Base-by-base conservation (phyloP, 257 asterid species). In the Plantago elongata region DNA sequence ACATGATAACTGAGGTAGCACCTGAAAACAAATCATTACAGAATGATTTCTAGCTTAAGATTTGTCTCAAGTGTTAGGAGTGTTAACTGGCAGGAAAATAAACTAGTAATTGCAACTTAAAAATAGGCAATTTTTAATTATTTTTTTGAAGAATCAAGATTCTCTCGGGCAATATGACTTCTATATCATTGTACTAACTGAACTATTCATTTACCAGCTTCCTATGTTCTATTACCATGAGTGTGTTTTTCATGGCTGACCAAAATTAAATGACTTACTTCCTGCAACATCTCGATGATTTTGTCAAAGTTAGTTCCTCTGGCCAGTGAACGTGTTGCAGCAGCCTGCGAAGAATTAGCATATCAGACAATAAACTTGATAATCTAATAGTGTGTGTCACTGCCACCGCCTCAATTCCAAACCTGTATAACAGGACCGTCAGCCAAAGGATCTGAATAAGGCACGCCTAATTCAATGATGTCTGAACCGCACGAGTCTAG, bases 341-440 rank as follows among this genome's bases (percentile, higher is more conserved):
- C 95, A 49, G 95, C 97, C 95, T 86, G 76, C 30, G 67, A 57
- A 57, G 51, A 13, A 44, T 69, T 13, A 12, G 50, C 30, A 11
- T 45, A 47, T 18, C 57, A 42, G n/a, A 59, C 45, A 67, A 67
- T 17, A 38, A 57, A 69, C 11, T 43, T 22, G 17, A 27, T 17
- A 60, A 34, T 18, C 40, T 45, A 62, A 50, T 60, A 18, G 13
- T 10, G 29, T 47, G 54, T 10, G 12, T 62, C 27, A 22, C 27
- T 22, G 27, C 2, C 27, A 22, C 27, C 27, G 27, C 27, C 27
- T 22, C 27, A 22, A 22, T 18, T 64, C 52, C 27, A 49, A 17
- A 86, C 97, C 94, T 90, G 97, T 71, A 90, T 90, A 67, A 90
- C 95, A 45, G 97, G 95, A 55, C 97, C 97, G 75, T 90, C 97